Conservation (phyloP, 164 flowering plant genomes). For the Piper longum region DNA sequence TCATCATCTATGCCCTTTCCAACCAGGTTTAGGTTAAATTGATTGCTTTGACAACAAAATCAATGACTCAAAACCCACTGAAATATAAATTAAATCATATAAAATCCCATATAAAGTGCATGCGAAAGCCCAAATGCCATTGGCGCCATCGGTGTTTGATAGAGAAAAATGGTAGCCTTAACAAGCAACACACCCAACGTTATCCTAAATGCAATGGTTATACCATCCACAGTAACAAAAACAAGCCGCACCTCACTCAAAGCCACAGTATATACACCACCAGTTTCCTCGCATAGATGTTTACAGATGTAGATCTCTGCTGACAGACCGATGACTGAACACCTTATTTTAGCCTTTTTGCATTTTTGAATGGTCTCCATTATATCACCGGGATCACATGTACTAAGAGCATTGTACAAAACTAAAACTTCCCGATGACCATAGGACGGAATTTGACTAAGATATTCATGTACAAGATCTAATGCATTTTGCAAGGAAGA, state of each 20-base stretch:
- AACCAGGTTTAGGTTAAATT: too few relatives aligned
- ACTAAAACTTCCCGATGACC: slow-evolving; percentile 89
- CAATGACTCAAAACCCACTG: too few relatives aligned
- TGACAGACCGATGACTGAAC: slow-evolving; percentile 84
- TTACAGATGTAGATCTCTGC: slow-evolving; percentile 90
- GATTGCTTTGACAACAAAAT: too few relatives aligned
- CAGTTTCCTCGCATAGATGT: slow-evolving; percentile 89
- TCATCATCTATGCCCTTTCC: too few relatives aligned
- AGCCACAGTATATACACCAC: slow-evolving; percentile 73
- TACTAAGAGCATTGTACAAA: slow-evolving; percentile 81
- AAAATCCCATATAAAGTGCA: too few relatives aligned
- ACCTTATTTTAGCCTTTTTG: slow-evolving; percentile 77
- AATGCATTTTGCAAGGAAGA: slow-evolving; percentile 84
- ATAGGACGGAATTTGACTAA: slow-evolving; percentile 77
- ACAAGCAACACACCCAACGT: background rate
- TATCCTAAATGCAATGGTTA: background rate
- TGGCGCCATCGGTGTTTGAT: background rate
- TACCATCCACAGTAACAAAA: background rate
- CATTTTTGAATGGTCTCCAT: slow-evolving; percentile 76
- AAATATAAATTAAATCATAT: too few relatives aligned
- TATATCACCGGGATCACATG: slow-evolving; percentile 91
- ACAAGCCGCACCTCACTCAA: slow-evolving; percentile 65
- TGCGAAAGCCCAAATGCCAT: too few relatives aligned
- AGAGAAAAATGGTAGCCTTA: background rate
- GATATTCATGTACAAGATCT: slow-evolving; percentile 65